Evolutionary conservation across 2,329 filamentous ascomycete genomes (phyloP).

Genomic region (Calonectria multiphialidica): DNA sequence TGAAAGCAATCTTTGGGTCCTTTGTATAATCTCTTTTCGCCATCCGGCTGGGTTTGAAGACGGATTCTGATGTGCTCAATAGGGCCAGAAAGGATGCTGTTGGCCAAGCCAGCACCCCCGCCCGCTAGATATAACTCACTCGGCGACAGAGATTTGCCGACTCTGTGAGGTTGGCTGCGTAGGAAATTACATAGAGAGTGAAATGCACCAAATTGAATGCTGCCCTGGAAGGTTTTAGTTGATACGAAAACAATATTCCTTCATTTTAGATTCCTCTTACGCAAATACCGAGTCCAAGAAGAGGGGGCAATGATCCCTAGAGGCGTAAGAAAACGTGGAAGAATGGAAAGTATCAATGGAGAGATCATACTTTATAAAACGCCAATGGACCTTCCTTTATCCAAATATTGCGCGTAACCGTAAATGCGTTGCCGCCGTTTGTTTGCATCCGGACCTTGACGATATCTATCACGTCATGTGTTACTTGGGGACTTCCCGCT

Average conservation of each 20-base stretch:
- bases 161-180: not conserved
- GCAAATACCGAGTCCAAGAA: conserved; percentile 15
- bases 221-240: not conserved
- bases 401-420: conserved; percentile 11
- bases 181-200: not conserved
- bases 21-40: not conserved
- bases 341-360: too few species aligned
- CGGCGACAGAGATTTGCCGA: not conserved
- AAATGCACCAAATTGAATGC: conserved; percentile 19
- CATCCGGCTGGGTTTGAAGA: conserved; percentile 10
- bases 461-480: not conserved
- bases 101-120: conserved; percentile 1
- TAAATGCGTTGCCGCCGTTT: not conserved
- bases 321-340: not conserved
- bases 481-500: not conserved
- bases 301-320: conserved; percentile 12
- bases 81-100: conserved; percentile 17
- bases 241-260: not conserved
- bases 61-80: conserved; percentile 20
- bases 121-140: conserved; percentile 4
- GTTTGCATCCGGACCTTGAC: conserved; percentile 20
- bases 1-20: not conserved
- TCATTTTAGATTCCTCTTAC: not conserved
- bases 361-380: conserved; percentile 7
- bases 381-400: not conserved